phyloP scores from a whole-genome alignment of 192 early-diverging fungal species.

The Coemansia sp. region DNA sequence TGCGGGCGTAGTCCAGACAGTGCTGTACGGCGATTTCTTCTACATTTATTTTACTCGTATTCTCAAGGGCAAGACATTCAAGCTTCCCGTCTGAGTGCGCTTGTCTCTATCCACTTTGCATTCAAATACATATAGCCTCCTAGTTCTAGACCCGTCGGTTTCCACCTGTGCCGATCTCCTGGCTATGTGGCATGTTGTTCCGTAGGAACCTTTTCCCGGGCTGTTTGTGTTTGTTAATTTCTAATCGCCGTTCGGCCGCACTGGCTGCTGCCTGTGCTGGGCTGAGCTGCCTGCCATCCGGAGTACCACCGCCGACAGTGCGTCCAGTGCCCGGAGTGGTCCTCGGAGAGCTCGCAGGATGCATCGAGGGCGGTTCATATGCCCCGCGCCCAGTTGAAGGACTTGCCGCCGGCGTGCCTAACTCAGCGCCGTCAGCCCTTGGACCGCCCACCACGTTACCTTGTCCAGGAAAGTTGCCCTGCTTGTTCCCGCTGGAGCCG shows the following conservation, averaged over 20 bases:
- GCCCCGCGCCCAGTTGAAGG: not conserved
- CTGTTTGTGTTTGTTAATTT: not conserved
- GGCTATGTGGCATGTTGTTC: not conserved
- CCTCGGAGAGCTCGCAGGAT: not conserved
- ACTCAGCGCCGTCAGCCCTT: not conserved
- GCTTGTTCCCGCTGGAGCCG: not conserved
- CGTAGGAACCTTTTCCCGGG: not conserved
- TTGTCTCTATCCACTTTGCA: not conserved
- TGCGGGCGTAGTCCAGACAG: conserved; percentile 91
- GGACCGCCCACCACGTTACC: not conserved
- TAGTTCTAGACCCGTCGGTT: not conserved
- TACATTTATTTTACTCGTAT: conserved; percentile 85
- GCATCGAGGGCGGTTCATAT: conserved; percentile 1
- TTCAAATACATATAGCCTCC: conserved; percentile 1
- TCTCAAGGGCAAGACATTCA: conserved; percentile 47
- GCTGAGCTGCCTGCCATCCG: not conserved
- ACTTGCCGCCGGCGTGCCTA: not conserved
- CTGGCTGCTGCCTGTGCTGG: conserved; percentile 1
- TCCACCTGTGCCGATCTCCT: not conserved
- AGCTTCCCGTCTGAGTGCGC: conserved; percentile 47
- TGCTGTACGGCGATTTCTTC: conserved; percentile 95
- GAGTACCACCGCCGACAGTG: not conserved
- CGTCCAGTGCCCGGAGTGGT: not conserved
- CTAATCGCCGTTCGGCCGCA: not conserved
- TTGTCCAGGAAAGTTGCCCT: not conserved